Base-by-base conservation (phyloP, 352 stramenopile genomes). In the Globisporangium nunn region DNA sequence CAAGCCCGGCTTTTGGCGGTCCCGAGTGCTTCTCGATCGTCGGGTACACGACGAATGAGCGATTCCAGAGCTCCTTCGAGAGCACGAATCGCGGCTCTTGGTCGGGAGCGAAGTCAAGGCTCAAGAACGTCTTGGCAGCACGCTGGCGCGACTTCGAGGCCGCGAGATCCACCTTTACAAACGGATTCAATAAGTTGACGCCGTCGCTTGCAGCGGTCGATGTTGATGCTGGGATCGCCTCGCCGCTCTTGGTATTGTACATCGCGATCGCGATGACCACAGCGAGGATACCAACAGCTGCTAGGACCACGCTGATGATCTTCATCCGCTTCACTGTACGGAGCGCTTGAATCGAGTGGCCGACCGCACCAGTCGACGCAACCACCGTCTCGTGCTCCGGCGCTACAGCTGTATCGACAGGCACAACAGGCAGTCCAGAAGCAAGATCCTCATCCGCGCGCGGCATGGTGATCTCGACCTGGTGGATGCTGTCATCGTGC, bases 31-130 rank as follows among this genome's bases (percentile, higher is more conserved):
- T 86, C 6, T 76, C 76, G 11, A 89, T 72, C 14, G 75, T 89
- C 35, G 81, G 74, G 43, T 85, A 86, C 44, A 91, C 78, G 33
- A 91, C 70, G 53, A 88, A 91, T 12, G 76, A 85, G 15, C 66
- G 58, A 55, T 85, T 85, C 74, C 73, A 87, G 45, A 74, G 56
- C 18, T 59, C 35, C 62, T 91, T 88, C 40, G 61, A 70, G 15
- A 91, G 57, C 10, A 78, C 65, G 54, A 90, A 90, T 6, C 75
- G 52, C 1, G 74, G 43, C 4, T 54, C 56, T 14, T 68, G 65
- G 15, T 69, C 57, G 5, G 48, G 51, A 23, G 61, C 59, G 31
- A 76, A 70, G 7, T 65, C 60, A n/a, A 82, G 58, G 47, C 72
- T 69, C 28, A 88, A 58, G 39, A 88, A 88, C 12, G 69, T 57